A percentile compares a stretch with the other conserved stretches of the same genome.
phyloP scores from a whole-genome alignment of 805 yeast genomes.

The Yamadazyma kitorensis region DNA sequence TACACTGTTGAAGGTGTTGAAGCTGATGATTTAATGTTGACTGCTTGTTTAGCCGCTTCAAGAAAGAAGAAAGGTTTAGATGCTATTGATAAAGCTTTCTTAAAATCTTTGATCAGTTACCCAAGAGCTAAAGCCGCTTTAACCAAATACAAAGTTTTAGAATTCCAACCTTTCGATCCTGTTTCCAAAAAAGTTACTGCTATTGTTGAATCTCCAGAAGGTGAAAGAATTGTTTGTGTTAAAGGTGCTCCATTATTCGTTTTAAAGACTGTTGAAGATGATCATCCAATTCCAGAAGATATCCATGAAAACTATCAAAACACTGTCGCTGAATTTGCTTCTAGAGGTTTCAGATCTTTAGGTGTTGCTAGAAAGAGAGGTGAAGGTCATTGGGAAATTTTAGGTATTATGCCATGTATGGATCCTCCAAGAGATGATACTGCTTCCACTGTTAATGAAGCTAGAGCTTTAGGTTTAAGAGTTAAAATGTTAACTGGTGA shows the following conservation, averaged over 20 bases:
- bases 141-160: constrained; percentile 89
- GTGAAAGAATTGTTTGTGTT: constrained; percentile 92
- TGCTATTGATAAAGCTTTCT: constrained; percentile 96
- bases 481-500: constrained; percentile 99
- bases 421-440: constrained; percentile 99
- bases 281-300: constrained; percentile 94
- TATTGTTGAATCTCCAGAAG: constrained; percentile 92
- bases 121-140: constrained; percentile 93
- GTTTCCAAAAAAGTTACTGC: constrained; percentile 96
- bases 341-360: constrained; percentile 97
- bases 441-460: constrained; percentile 90
- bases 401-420: constrained; percentile 98
- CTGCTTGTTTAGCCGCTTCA: constrained; percentile 97
- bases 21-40: constrained; percentile 92
- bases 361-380: constrained; percentile 99
- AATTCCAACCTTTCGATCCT: constrained; percentile 97
- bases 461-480: constrained; percentile 86
- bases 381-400: constrained; percentile 96
- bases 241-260: constrained; percentile 98
- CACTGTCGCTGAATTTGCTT: constrained; percentile 96
- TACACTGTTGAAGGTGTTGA: constrained; percentile 97
- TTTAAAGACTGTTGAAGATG: constrained; percentile 94
- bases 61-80: constrained; percentile 98
- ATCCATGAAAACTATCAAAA: constrained; percentile 91
- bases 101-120: constrained; percentile 81